These are phyloP conservation scores for Leucocoprinus sp. DNA, from an alignment of 768 basidiomycete species.

Conservation along the genomic window DNA sequence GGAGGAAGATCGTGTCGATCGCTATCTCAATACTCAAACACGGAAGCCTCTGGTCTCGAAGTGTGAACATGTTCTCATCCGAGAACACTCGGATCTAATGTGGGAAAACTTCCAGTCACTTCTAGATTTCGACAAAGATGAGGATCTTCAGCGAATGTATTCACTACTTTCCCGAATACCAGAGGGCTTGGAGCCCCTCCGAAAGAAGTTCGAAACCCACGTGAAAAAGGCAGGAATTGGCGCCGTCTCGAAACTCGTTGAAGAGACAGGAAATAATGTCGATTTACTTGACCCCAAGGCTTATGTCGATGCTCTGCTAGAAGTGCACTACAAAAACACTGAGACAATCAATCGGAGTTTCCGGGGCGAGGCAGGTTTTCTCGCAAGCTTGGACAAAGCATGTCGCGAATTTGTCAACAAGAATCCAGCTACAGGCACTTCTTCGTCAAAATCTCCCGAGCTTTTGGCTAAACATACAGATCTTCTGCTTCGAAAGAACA, in stretches of 20 bases:
- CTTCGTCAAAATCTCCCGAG: conserved; percentile 84
- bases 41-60: conserved; percentile 70
- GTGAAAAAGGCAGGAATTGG: conserved; percentile 86
- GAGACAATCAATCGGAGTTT: conserved; percentile 86
- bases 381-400: conserved; percentile 89
- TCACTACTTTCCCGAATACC: conserved; percentile 83
- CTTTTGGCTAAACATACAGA: conserved; percentile 90
- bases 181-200: conserved; percentile 83
- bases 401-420: conserved; percentile 93
- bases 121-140: conserved; percentile 89
- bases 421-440: conserved; percentile 83
- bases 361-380: conserved; percentile 88
- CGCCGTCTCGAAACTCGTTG: conserved; percentile 69
- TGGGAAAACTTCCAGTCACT: conserved; percentile 89
- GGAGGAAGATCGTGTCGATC: conserved; percentile 92
- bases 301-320: conserved; percentile 87
- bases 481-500: conserved; percentile 83
- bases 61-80: conserved; percentile 91
- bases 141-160: conserved; percentile 95
- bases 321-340: conserved; percentile 87
- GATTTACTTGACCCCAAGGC: conserved; percentile 82
- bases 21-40: conserved; percentile 86
- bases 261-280: conserved; percentile 43
- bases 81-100: conserved; percentile 76
- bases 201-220: conserved; percentile 90